Evolutionary conservation across 345 rosid genomes (phyloP).

Genomic region (Salix koriyanagi): DNA sequence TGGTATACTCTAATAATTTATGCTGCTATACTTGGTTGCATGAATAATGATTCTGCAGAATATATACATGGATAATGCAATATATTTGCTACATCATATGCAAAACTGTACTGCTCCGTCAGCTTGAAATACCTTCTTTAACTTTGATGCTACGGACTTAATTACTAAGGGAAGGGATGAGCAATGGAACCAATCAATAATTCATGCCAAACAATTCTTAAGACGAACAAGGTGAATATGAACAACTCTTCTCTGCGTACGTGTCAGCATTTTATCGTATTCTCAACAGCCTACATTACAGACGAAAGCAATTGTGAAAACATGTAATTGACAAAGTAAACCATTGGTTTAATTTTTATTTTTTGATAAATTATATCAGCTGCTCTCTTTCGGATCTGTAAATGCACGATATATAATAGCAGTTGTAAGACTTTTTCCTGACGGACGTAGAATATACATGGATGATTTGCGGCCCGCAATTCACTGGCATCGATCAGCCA

Average conservation of each 20-base stretch:
- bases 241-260: background rate
- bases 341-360: background rate
- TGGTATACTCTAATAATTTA: background rate
- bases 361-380: background rate
- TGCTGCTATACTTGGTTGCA: background rate
- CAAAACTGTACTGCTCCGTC: background rate
- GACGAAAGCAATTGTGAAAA: background rate
- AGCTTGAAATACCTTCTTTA: background rate
- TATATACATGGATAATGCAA: background rate
- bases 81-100: background rate
- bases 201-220: background rate
- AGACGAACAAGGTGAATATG: background rate
- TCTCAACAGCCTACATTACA: background rate
- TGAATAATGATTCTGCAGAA: background rate
- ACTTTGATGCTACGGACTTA: background rate
- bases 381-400: background rate
- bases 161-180: background rate
- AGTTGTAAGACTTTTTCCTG: background rate
- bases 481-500: background rate
- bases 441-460: background rate
- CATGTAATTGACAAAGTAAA: background rate
- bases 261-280: background rate
- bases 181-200: background rate
- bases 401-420: slow-evolving; percentile 2
- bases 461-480: background rate